Conservation (phyloP, 495 filamentous ascomycete species). For the Hyaloscypha finlandica region DNA sequence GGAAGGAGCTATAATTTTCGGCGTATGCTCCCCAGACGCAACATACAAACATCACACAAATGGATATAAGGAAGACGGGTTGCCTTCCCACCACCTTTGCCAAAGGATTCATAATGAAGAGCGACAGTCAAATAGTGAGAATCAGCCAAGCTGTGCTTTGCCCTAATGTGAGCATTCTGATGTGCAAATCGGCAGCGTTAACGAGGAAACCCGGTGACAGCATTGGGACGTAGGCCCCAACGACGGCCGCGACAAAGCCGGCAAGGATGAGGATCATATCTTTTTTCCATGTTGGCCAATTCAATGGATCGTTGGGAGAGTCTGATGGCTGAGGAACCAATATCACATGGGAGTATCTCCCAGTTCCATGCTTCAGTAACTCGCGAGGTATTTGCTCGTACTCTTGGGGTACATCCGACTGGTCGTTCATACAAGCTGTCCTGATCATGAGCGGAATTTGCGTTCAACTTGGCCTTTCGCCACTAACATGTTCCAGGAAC, state of each 20-base stretch:
- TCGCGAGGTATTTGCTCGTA: conserved; percentile 43
- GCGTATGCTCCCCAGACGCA: conserved; percentile 64
- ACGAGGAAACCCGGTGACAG: conserved; percentile 49
- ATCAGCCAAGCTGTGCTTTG: conserved; percentile 51
- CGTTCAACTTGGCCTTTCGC: background rate
- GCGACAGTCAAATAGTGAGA: conserved; percentile 49
- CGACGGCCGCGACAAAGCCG: conserved; percentile 54
- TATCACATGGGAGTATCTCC: conserved; percentile 47
- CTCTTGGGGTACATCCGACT: conserved; percentile 45
- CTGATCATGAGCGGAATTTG: conserved; percentile 7
- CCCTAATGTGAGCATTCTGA: conserved; percentile 41
- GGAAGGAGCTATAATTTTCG: conserved; percentile 55
- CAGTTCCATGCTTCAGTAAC: conserved; percentile 51
- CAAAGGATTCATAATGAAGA: conserved; percentile 63
- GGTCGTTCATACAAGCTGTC: conserved; percentile 47
- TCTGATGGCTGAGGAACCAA: conserved; percentile 56
- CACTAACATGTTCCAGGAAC: conserved; percentile 53
- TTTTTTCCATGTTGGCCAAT: conserved; percentile 55
- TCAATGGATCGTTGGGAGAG: conserved; percentile 57
- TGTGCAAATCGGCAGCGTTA: conserved; percentile 45
- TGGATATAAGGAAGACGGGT: conserved; percentile 61
- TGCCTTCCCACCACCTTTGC: conserved; percentile 65
- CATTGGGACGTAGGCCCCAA: conserved; percentile 59
- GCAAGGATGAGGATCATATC: conserved; percentile 56
- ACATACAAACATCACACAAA: conserved; percentile 57